These are phyloP conservation scores for Macadamia integrifolia DNA, from an alignment of 164 flowering plant genomes.

Conservation along the genomic window DNA sequence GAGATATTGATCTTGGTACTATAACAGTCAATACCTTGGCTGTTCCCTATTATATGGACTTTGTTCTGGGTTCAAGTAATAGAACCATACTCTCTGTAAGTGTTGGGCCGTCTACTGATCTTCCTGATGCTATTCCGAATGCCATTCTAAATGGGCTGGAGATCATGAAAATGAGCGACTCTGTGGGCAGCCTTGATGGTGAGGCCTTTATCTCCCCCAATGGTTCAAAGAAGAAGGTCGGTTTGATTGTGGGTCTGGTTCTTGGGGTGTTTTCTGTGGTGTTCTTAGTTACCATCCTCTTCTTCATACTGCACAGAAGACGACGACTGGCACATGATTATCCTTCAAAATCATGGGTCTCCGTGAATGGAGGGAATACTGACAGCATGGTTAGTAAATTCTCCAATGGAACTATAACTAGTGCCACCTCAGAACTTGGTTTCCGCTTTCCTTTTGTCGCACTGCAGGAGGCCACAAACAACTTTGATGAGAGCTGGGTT, in stretches of 20 bases:
- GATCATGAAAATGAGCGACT: slow-evolving; percentile 65
- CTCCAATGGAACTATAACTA: slow-evolving; percentile 50
- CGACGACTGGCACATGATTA: slow-evolving; percentile 25
- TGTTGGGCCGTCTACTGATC: slow-evolving; percentile 48
- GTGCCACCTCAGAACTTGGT: slow-evolving; percentile 34
- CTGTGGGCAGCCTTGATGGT: slow-evolving; percentile 33
- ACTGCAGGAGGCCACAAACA: slow-evolving; percentile 68
- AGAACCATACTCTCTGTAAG: slow-evolving; percentile 35
- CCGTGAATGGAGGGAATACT: slow-evolving; percentile 34
- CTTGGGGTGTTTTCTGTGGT: slow-evolving; percentile 26
- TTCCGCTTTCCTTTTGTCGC: slow-evolving; percentile 56
- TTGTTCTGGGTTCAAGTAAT: slow-evolving; percentile 21
- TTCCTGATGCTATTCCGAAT: slow-evolving; percentile 17
- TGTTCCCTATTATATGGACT: slow-evolving; percentile 48
- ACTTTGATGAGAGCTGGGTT: slow-evolving; percentile 70
- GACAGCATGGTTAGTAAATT: slow-evolving; percentile 58
- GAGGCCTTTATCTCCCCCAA: slow-evolving; percentile 16
- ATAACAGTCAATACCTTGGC: slow-evolving; percentile 25
- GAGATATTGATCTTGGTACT: slow-evolving; percentile 40
- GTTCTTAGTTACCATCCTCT: slow-evolving; percentile 20
- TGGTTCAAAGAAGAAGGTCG: slow-evolving; percentile 33
- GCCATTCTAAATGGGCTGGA: slow-evolving; percentile 79
- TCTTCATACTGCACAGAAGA: slow-evolving; percentile 32
- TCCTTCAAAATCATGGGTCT: slow-evolving; percentile 55
- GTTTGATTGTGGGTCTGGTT: slow-evolving; percentile 34